A percentile compares a stretch with the other conserved stretches of the same genome.
Conservation (phyloP, 2,329 filamentous ascomycete species). For the Cordyceps fumosorosea region DNA sequence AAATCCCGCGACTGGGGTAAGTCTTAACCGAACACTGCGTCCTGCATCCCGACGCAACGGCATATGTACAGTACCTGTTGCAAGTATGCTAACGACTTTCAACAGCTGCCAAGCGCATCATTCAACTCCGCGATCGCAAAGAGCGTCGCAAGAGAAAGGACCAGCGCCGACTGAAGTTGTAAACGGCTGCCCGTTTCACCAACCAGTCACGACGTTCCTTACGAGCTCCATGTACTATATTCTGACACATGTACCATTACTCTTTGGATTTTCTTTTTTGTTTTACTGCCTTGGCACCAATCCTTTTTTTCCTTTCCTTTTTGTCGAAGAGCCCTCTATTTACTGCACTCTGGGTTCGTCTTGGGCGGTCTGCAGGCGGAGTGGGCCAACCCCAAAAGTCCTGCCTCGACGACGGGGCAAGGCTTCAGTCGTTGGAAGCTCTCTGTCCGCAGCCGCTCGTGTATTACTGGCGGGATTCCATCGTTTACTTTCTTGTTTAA, state of each 20-base stretch:
- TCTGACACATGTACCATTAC: slow-evolving; percentile 12
- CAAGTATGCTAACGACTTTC: slow-evolving; percentile 16
- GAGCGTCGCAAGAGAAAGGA: slow-evolving; percentile 34
- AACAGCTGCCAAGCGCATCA: slow-evolving; percentile 28
- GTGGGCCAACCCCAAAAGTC: slow-evolving; percentile 3
- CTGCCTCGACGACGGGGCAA: slow-evolving; percentile 5
- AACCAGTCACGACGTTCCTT: slow-evolving; percentile 13
- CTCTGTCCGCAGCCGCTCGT: background rate
- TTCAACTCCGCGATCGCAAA: slow-evolving; percentile 31
- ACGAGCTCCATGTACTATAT: slow-evolving; percentile 14
- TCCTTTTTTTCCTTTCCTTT: background rate
- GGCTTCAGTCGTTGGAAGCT: background rate
- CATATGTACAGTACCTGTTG: background rate
- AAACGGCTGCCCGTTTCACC: slow-evolving; percentile 11
- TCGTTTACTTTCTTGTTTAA: slow-evolving; percentile 1
- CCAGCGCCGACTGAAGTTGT: slow-evolving; percentile 30
- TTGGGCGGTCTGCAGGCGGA: background rate
- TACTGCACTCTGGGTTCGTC: background rate
- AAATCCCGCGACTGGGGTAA: slow-evolving; percentile 35
- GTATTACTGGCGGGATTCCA: slow-evolving; percentile 1
- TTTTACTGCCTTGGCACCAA: background rate
- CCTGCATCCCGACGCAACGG: background rate
- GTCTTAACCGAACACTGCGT: slow-evolving; percentile 18
- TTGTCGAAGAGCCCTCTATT: background rate
- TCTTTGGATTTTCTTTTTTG: background rate